Conservation (phyloP, 306 rosid species). For the Sindora glabra region DNA sequence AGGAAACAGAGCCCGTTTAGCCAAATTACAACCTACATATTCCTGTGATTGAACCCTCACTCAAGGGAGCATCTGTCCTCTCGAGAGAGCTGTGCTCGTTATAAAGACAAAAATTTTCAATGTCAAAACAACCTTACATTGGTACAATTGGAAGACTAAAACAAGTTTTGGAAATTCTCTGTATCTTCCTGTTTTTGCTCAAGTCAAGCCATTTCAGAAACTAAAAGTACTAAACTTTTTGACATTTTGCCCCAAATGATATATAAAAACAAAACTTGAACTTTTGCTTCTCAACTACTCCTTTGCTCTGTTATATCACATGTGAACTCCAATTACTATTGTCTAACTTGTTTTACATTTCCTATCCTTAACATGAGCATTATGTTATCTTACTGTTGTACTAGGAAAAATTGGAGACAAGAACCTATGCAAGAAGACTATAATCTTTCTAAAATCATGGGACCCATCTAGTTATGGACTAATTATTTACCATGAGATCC, state of each 20-base stretch:
- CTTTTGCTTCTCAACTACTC: conserved; percentile 49
- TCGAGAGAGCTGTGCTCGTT: too few relatives aligned
- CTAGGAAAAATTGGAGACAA: too few relatives aligned
- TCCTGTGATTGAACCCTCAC: conserved; percentile 5
- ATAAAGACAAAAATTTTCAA: too few relatives aligned
- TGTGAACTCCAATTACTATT: too few relatives aligned
- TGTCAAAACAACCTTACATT: too few relatives aligned
- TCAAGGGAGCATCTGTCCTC: not conserved
- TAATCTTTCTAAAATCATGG: too few relatives aligned
- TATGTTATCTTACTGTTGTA: too few relatives aligned
- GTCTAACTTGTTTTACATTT: too few relatives aligned
- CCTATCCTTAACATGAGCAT: not conserved
- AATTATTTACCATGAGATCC: too few relatives aligned
- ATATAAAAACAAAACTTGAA: conserved; percentile 7
- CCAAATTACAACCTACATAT: not conserved
- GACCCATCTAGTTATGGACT: too few relatives aligned
- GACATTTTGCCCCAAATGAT: conserved; percentile 29
- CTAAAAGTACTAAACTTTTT: conserved; percentile 21
- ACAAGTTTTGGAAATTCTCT: conserved; percentile 23
- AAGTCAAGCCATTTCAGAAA: conserved; percentile 21
- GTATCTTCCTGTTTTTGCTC: conserved; percentile 15
- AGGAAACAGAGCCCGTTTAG: conserved; percentile 7
- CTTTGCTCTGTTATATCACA: too few relatives aligned
- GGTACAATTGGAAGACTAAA: conserved; percentile 7
- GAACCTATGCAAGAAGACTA: too few relatives aligned